Percentiles rank a stretch among this genome's conserved stretches.
Conservation (phyloP, 2,329 filamentous ascomycete genomes). For the Talaromyces sp. region DNA sequence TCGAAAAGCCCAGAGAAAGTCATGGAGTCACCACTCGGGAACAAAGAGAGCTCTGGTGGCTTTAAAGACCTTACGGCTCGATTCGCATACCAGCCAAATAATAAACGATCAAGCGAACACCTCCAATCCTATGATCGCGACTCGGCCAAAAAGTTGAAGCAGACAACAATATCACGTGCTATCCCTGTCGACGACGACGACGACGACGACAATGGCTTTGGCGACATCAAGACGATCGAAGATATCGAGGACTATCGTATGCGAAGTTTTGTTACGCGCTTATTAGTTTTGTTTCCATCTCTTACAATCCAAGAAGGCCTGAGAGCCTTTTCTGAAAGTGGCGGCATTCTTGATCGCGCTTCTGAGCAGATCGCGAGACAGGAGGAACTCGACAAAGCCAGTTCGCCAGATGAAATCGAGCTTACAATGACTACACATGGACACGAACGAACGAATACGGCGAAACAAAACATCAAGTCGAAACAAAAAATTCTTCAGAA, state of each 20-base stretch:
- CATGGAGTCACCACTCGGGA: slow-evolving; percentile 38
- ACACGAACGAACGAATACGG: neutral
- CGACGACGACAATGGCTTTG: slow-evolving; percentile 9
- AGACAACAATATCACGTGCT: slow-evolving; percentile 46
- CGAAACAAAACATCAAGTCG: slow-evolving; percentile 17
- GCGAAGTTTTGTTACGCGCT: slow-evolving; percentile 50
- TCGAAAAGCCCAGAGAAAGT: slow-evolving; percentile 37
- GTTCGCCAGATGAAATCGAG: slow-evolving; percentile 15
- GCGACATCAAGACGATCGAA: slow-evolving; percentile 43
- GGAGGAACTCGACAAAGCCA: slow-evolving; percentile 29
- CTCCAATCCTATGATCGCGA: slow-evolving; percentile 39
- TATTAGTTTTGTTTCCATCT: slow-evolving; percentile 49
- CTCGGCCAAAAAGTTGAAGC: slow-evolving; percentile 39
- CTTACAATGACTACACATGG: neutral
- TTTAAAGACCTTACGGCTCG: slow-evolving; percentile 46
- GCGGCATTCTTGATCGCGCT: slow-evolving; percentile 56
- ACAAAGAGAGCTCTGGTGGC: slow-evolving; percentile 24
- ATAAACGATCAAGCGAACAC: slow-evolving; percentile 43
- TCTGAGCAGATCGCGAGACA: slow-evolving; percentile 45
- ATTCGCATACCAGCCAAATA: slow-evolving; percentile 40
- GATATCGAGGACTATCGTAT: slow-evolving; percentile 51
- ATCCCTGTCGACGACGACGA: slow-evolving; percentile 32
- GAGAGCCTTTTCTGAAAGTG: slow-evolving; percentile 49
- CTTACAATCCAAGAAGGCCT: slow-evolving; percentile 48
- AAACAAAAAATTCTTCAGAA: slow-evolving; percentile 56